A percentile compares a stretch with the other conserved stretches of the same genome.
phyloP scores from a whole-genome alignment of 306 rosid genomes.

The Dryas drummondii region DNA sequence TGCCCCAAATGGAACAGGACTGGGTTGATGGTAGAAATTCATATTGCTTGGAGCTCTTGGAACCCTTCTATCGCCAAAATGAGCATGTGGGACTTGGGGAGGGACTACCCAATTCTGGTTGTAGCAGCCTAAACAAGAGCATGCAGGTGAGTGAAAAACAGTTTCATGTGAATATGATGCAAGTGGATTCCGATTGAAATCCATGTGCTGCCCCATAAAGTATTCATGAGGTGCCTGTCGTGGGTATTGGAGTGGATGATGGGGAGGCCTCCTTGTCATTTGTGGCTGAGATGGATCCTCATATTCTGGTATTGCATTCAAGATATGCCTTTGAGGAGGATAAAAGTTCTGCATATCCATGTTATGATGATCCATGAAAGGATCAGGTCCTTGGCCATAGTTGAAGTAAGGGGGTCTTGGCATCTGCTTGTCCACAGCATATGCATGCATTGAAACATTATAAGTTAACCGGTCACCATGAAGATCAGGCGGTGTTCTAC shows the following conservation, averaged over 20 bases:
- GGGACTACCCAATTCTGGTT: conserved; percentile 27
- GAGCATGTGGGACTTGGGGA: conserved; percentile 9
- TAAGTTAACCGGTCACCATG: conserved; percentile 22
- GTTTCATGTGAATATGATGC: conserved; percentile 24
- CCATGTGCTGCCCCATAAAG: conserved; percentile 21
- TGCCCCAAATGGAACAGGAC: conserved; percentile 15
- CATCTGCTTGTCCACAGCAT: conserved; percentile 24
- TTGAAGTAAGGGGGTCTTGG: conserved; percentile 21
- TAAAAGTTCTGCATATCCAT: conserved; percentile 28
- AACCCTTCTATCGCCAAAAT: conserved; percentile 24
- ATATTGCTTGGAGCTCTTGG: conserved; percentile 26
- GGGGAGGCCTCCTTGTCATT: conserved; percentile 28
- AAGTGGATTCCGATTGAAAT: conserved; percentile 20
- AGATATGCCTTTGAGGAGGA: conserved; percentile 30
- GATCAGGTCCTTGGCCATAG: conserved; percentile 16
- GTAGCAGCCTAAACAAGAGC: conserved; percentile 39
- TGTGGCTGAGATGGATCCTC: conserved; percentile 31
- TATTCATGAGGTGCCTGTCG: conserved; percentile 22
- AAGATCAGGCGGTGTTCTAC: conserved; percentile 32
- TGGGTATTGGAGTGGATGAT: conserved; percentile 28
- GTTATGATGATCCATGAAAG: conserved; percentile 23
- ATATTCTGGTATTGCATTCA: conserved; percentile 30
- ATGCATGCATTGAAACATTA: conserved; percentile 31
- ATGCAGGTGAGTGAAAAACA: conserved; percentile 29
- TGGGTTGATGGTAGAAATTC: conserved; percentile 20